Percentiles rank a stretch among this genome's conserved stretches.
Evolutionary conservation across 805 yeast species (phyloP).

Genomic region (Ogataea chonburiensis): DNA sequence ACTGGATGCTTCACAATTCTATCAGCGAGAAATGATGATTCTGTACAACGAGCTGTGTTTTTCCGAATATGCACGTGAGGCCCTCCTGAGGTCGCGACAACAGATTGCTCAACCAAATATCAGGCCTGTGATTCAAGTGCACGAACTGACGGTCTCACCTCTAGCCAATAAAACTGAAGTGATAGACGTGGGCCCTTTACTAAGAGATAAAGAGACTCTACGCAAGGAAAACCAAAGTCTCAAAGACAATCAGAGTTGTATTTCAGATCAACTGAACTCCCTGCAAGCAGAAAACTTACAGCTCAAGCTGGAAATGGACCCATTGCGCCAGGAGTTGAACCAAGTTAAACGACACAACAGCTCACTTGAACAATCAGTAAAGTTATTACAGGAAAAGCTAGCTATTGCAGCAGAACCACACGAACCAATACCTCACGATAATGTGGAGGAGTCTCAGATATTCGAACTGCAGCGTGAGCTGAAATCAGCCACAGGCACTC

Average conservation of each 20-base stretch:
- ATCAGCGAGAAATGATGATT: slow-evolving; percentile 56
- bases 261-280: not conserved
- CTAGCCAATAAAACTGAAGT: too few relatives aligned
- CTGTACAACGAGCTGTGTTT: slow-evolving; percentile 62
- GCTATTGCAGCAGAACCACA: slow-evolving; percentile 4
- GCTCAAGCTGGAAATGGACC: not conserved
- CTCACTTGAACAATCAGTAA: not conserved
- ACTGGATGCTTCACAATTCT: slow-evolving; percentile 37
- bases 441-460: not conserved
- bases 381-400: too few relatives aligned
- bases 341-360: not conserved
- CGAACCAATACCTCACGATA: not conserved
- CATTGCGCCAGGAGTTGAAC: slow-evolving; percentile 4
- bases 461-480: not conserved
- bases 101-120: slow-evolving; percentile 35
- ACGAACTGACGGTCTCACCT: too few relatives aligned
- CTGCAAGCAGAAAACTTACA: not conserved
- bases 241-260: too few relatives aligned
- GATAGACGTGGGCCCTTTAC: too few relatives aligned
- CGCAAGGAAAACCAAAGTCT: too few relatives aligned
- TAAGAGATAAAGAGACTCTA: too few relatives aligned
- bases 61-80: slow-evolving; percentile 49
- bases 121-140: too few relatives aligned
- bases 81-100: slow-evolving; percentile 19
- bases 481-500: not conserved